A percentile compares a stretch with the other conserved stretches of the same genome.
phyloP scores from a whole-genome alignment of 2,329 filamentous ascomycete species.

The Exophiala oligosperma region DNA sequence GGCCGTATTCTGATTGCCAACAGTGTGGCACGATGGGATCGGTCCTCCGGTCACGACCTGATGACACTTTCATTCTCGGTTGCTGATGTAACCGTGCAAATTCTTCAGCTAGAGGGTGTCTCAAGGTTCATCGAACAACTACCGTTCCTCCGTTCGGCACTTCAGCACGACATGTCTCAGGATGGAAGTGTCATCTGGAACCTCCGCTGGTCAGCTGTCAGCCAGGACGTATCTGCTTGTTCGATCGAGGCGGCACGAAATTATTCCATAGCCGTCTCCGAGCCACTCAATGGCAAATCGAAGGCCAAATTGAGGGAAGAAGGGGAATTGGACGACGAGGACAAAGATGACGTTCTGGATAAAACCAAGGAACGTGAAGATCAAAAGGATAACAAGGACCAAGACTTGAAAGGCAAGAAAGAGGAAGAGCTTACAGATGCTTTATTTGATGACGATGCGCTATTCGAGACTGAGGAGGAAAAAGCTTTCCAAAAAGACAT shows the following conservation, averaged over 20 bases:
- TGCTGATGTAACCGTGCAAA: constrained; percentile 25
- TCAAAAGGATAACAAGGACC: not conserved
- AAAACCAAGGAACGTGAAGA: not conserved
- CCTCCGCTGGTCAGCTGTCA: constrained; percentile 6
- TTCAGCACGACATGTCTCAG: constrained; percentile 5
- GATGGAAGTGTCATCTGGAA: constrained; percentile 6
- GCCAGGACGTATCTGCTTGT: constrained; percentile 5
- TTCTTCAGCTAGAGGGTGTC: constrained; percentile 3
- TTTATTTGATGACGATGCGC: not conserved
- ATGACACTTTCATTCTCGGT: constrained; percentile 27
- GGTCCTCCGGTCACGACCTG: constrained; percentile 15
- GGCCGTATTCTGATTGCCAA: constrained; percentile 28
- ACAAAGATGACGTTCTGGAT: not conserved
- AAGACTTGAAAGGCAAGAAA: not conserved
- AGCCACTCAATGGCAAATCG: not conserved
- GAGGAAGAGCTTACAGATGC: not conserved
- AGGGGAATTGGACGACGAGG: not conserved
- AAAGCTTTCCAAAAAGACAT: not conserved
- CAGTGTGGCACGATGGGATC: constrained; percentile 29
- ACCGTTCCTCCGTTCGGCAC: not conserved
- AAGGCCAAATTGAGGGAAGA: not conserved
- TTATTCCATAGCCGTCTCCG: constrained; percentile 3
- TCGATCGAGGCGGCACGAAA: constrained; percentile 8
- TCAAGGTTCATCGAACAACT: constrained; percentile 2
- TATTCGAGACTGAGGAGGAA: not conserved